phyloP scores from a whole-genome alignment of 2,329 filamentous ascomycete genomes.

The Bimuria novae-zelandiae region DNA sequence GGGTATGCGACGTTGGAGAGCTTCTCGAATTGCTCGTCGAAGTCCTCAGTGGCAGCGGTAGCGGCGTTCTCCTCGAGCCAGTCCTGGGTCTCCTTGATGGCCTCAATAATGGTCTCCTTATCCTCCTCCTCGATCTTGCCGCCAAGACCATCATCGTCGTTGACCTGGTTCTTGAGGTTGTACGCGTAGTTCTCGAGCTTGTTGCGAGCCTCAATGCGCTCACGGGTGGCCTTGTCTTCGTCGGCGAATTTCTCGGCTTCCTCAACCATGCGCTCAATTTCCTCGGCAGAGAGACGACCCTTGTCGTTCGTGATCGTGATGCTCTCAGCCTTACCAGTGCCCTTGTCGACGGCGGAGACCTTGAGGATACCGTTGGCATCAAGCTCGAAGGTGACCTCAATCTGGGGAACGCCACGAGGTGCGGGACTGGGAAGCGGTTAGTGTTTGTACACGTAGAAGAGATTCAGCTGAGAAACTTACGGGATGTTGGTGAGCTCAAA shows the following conservation, averaged over 20 bases:
- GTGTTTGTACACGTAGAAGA: background rate
- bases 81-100: constrained; percentile 94
- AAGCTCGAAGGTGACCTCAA: constrained; percentile 96
- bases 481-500: constrained; percentile 97
- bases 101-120: constrained; percentile 94
- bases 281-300: constrained; percentile 92
- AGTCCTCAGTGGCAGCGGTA: constrained; percentile 86
- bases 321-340: constrained; percentile 93
- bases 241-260: constrained; percentile 99
- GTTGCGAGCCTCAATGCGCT: constrained; percentile 96
- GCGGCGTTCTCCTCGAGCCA: constrained; percentile 96
- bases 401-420: constrained; percentile 94
- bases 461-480: too few species aligned
- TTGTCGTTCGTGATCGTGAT: constrained; percentile 99
- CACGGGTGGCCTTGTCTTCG: constrained; percentile 97
- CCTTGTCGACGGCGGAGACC: constrained; percentile 96
- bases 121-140: constrained; percentile 98
- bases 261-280: constrained; percentile 98
- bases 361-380: constrained; percentile 98
- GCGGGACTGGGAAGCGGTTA: constrained; percentile 61
- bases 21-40: constrained; percentile 99
- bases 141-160: constrained; percentile 93
- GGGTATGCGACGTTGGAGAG: constrained; percentile 95
- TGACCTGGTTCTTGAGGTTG: constrained; percentile 98
- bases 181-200: constrained; percentile 99